A percentile compares a stretch with the other conserved stretches of the same genome.
Evolutionary conservation across 2,329 filamentous ascomycete genomes (phyloP).

Genomic region (Nakataea oryzae): DNA sequence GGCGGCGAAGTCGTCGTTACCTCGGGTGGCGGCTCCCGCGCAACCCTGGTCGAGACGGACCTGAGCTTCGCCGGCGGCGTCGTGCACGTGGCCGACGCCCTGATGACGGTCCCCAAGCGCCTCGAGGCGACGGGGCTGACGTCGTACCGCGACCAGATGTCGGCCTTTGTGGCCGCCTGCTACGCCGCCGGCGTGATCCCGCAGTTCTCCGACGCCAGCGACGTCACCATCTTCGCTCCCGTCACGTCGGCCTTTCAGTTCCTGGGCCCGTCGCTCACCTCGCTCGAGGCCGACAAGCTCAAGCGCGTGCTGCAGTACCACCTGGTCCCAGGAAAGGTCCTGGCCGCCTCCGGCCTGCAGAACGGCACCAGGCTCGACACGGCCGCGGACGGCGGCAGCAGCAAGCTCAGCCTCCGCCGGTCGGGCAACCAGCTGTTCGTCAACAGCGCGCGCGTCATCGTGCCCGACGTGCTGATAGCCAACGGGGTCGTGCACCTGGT

Average conservation of each 20-base stretch:
- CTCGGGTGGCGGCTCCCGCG: conserved; percentile 29
- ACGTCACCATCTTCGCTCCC: conserved; percentile 47
- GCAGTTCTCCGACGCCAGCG: conserved; percentile 27
- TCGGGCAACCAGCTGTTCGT: conserved; percentile 29
- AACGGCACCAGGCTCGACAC: conserved; percentile 33
- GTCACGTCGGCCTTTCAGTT: conserved; percentile 38
- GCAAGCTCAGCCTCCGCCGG: conserved; percentile 33
- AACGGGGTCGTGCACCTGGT: conserved; percentile 50
- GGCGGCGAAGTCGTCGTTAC: conserved; percentile 27
- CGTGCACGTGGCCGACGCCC: conserved; percentile 40
- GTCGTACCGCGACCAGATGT: conserved; percentile 22
- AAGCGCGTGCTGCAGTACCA: conserved; percentile 43
- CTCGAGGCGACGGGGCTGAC: conserved; percentile 22
- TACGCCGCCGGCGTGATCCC: conserved; percentile 23
- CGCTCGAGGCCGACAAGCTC: conserved; percentile 27
- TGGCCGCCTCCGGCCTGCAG: conserved; percentile 34
- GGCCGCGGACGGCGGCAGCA: conserved; percentile 14
- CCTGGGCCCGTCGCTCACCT: conserved; percentile 30
- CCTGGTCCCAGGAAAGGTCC: conserved; percentile 39
- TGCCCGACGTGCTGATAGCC: conserved; percentile 40
- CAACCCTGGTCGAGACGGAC: conserved; percentile 30
- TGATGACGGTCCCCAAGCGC: conserved; percentile 34
- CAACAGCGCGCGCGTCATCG: conserved; percentile 42
- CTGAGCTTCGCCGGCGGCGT: conserved; percentile 36
- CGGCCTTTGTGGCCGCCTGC: conserved; percentile 29